A percentile compares a stretch with the other conserved stretches of the same genome.
These are phyloP conservation scores for Podaxis sp. DNA, from an alignment of 768 basidiomycete species.

Conservation along the genomic window DNA sequence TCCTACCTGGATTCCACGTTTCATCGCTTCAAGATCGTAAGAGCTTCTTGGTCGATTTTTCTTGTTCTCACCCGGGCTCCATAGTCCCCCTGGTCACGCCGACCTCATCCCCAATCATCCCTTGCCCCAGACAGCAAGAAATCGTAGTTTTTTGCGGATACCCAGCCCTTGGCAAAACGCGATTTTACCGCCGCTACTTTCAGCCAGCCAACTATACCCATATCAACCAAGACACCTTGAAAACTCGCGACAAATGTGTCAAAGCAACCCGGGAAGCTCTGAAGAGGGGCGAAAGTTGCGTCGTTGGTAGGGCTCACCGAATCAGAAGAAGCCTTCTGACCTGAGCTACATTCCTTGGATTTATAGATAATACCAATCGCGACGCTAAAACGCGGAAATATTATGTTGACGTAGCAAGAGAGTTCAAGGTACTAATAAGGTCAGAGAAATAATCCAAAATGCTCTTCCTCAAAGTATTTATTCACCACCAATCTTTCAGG, in stretches of 20 bases:
- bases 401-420: constrained; percentile 70
- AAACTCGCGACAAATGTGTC: constrained; percentile 74
- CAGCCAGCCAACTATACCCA: constrained; percentile 67
- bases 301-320: constrained; percentile 60
- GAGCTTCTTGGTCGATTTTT: constrained; percentile 16
- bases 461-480: not conserved
- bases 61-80: not conserved
- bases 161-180: constrained; percentile 73
- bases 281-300: constrained; percentile 59
- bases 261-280: constrained; percentile 59
- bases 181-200: constrained; percentile 76
- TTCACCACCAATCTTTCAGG: constrained; percentile 32
- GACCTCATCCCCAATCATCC: constrained; percentile 49
- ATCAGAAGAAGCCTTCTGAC: not conserved
- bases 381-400: constrained; percentile 63
- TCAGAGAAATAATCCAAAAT: constrained; percentile 24
- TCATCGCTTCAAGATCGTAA: constrained; percentile 41
- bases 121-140: constrained; percentile 36
- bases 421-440: constrained; percentile 56
- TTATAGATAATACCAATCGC: constrained; percentile 89
- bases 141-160: constrained; percentile 53
- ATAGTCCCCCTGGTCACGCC: constrained; percentile 53
- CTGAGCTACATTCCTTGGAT: not conserved
- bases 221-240: constrained; percentile 84
- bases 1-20: constrained; percentile 69